Conservation (phyloP, 192 early-diverging fungal species). For the Mortierella antarctica region DNA sequence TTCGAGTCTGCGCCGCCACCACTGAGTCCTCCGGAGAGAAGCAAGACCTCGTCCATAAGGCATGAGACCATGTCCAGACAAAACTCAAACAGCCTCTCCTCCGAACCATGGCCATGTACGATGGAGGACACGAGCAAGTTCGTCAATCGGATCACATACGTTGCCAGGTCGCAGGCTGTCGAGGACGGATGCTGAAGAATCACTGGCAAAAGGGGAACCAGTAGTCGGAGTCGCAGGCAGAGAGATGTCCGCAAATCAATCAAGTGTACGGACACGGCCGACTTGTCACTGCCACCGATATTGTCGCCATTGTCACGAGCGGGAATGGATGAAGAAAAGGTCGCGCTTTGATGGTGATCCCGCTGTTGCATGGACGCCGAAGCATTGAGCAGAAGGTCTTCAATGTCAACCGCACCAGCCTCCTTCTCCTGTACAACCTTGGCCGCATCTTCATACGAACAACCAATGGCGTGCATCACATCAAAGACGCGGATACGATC, state of each 20-base stretch:
- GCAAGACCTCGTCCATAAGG: constrained; percentile 57
- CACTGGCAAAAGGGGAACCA: constrained; percentile 59
- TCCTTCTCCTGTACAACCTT: constrained; percentile 49
- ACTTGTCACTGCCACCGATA: not conserved
- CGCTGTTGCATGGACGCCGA: constrained; percentile 22
- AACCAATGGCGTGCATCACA: constrained; percentile 61
- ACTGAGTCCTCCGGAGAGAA: constrained; percentile 13
- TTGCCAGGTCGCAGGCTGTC: constrained; percentile 55
- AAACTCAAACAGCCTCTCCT: constrained; percentile 68
- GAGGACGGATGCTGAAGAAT: constrained; percentile 59
- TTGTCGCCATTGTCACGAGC: constrained; percentile 8
- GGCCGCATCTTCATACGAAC: constrained; percentile 56
- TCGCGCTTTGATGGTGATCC: constrained; percentile 8
- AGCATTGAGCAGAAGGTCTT: constrained; percentile 34
- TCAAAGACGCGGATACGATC: constrained; percentile 52
- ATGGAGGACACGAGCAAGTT: constrained; percentile 58
- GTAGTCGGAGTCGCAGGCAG: constrained; percentile 57
- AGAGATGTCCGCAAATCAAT: constrained; percentile 52
- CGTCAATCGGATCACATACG: constrained; percentile 55
- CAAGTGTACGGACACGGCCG: constrained; percentile 7
- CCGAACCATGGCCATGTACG: constrained; percentile 63
- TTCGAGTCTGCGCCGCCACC: constrained; percentile 51
- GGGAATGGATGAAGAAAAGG: not conserved
- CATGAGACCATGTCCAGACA: constrained; percentile 63
- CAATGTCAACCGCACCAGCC: constrained; percentile 22